Evolutionary conservation across 2,329 filamentous ascomycete genomes (phyloP).

Genomic region (Geoglossum cookeanum): DNA sequence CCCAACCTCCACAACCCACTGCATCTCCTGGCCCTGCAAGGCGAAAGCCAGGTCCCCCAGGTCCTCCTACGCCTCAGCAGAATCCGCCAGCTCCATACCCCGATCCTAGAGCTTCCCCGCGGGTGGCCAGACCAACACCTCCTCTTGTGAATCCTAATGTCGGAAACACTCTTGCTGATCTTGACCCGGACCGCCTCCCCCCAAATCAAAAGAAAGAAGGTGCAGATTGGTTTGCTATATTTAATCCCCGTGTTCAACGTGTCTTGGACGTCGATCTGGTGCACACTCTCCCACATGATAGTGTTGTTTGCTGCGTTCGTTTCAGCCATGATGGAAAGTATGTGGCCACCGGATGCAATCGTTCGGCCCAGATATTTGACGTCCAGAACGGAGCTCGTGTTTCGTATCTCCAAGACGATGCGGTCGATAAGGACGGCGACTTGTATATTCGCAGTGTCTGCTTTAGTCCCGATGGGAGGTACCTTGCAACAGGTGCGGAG

Average conservation of each 20-base stretch:
- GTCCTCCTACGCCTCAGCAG: conserved; percentile 80
- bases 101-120: conserved; percentile 63
- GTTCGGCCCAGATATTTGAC: conserved; percentile 98
- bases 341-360: conserved; percentile 90
- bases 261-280: conserved; percentile 85
- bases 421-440: conserved; percentile 71
- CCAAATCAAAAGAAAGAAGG: conserved; percentile 76
- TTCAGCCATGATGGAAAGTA: conserved; percentile 94
- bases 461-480: conserved; percentile 92
- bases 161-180: conserved; percentile 59
- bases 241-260: conserved; percentile 80
- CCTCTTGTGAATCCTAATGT: conserved; percentile 34
- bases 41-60: conserved; percentile 38
- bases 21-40: conserved; percentile 74
- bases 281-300: conserved; percentile 83
- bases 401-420: conserved; percentile 76
- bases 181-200: conserved; percentile 72
- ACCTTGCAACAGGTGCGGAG: conserved; percentile 86
- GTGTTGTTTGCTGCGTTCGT: conserved; percentile 92
- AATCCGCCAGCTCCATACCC: conserved; percentile 75
- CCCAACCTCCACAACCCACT: conserved; percentile 66
- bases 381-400: conserved; percentile 74
- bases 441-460: conserved; percentile 95
- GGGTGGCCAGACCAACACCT: conserved; percentile 61
- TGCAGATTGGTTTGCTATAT: conserved; percentile 88